Conservation (phyloP, 73 alveolate genomes). For the Stentor coeruleus region DNA sequence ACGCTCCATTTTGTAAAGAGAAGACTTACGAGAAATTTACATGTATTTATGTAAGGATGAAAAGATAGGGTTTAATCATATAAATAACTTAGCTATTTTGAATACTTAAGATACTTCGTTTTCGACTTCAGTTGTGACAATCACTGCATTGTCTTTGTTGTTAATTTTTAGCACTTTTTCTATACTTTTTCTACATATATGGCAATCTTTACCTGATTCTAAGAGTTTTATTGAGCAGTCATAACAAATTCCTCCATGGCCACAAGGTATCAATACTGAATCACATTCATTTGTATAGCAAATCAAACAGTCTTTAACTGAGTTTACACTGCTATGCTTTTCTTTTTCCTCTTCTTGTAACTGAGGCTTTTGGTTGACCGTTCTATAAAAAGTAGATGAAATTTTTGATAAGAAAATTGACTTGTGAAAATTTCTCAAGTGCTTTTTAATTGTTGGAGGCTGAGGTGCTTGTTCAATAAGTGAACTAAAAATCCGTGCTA, state of each 20-base stretch:
- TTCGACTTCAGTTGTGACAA: not conserved
- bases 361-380: not conserved
- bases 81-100: too few relatives aligned
- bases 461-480: too few relatives aligned
- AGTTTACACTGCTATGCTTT: not conserved
- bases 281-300: not conserved
- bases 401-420: not conserved
- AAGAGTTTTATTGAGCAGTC: not conserved
- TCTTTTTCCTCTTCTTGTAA: too few relatives aligned
- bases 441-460: too few relatives aligned
- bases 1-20: conserved; percentile 9
- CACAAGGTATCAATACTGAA: not conserved
- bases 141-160: not conserved
- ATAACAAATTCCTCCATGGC: not conserved
- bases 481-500: too few relatives aligned
- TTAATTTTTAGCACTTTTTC: not conserved
- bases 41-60: too few relatives aligned
- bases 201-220: not conserved
- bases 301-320: not conserved
- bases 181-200: not conserved
- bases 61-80: too few relatives aligned
- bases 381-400: not conserved
- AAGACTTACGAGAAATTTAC: too few relatives aligned
- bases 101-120: too few relatives aligned
- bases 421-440: not conserved